phyloP scores from a whole-genome alignment of 1,284 basidiomycete genomes.

The Ustilago curta region DNA sequence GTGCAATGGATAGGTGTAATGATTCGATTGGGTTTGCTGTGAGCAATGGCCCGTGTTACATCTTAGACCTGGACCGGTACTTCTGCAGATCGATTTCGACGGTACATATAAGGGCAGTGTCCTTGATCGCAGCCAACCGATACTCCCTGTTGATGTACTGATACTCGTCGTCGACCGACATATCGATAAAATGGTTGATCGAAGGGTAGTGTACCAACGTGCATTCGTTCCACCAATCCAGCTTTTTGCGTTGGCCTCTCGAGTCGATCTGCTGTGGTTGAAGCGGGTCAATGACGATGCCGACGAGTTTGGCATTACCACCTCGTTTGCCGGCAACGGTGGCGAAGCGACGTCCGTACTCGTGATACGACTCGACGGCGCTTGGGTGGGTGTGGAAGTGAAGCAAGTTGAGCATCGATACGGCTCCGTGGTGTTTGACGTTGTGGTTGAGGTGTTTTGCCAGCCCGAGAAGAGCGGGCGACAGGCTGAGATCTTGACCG shows the following conservation, averaged over 20 bases:
- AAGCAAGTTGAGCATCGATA: constrained; percentile 55
- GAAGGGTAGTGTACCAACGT: constrained; percentile 50
- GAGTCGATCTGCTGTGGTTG: constrained; percentile 17
- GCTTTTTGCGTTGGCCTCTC: constrained; percentile 16
- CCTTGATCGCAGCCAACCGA: constrained; percentile 40
- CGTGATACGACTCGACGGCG: constrained; percentile 41
- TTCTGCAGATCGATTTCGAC: constrained; percentile 29
- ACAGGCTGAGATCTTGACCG: constrained; percentile 45
- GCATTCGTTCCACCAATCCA: constrained; percentile 53
- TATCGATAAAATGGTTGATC: constrained; percentile 56
- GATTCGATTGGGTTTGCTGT: not conserved
- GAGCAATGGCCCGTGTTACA: constrained; percentile 12
- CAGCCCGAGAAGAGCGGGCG: constrained; percentile 32
- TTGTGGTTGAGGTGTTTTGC: constrained; percentile 31
- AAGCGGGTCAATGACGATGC: constrained; percentile 40
- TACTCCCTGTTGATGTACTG: constrained; percentile 49
- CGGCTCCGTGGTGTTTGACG: constrained; percentile 24
- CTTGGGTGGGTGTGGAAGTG: constrained; percentile 31
- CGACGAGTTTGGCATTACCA: constrained; percentile 53
- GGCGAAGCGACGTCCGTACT: constrained; percentile 47
- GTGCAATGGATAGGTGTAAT: not conserved
- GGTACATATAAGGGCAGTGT: constrained; percentile 51
- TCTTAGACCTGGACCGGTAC: constrained; percentile 16
- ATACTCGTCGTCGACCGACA: constrained; percentile 51
- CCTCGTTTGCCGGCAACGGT: constrained; percentile 41